Evolutionary conservation across 2,329 filamentous ascomycete genomes (phyloP).

Genomic region (Furcasterigmium furcatum): DNA sequence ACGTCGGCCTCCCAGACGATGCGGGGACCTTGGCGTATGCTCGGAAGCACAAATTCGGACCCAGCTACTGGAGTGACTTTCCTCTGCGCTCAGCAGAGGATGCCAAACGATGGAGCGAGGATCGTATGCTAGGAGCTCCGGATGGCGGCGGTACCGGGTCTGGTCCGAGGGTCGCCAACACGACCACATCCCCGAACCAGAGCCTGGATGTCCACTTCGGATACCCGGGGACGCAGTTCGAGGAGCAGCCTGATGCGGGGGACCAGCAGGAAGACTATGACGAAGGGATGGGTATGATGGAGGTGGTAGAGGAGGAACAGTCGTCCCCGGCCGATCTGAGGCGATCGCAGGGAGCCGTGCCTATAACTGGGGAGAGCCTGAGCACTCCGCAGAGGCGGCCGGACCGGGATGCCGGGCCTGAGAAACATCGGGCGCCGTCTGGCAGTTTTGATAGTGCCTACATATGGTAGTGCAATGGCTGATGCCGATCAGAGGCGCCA

Average conservation of each 20-base stretch:
- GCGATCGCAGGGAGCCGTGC: not conserved
- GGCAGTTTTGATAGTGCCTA: not conserved
- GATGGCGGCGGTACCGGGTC: too few relatives aligned
- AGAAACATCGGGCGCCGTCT: not conserved
- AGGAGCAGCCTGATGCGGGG: too few relatives aligned
- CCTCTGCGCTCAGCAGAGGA: constrained; percentile 4
- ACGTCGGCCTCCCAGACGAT: not conserved
- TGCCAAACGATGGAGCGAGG: constrained; percentile 1
- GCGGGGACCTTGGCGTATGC: not conserved
- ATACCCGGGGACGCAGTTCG: too few relatives aligned
- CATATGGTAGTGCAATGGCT: not conserved
- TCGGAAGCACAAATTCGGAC: not conserved
- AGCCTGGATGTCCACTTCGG: too few relatives aligned
- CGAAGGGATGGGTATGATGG: not conserved
- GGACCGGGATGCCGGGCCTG: too few relatives aligned
- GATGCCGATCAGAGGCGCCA: too few relatives aligned
- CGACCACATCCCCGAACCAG: not conserved
- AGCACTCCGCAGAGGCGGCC: too few relatives aligned
- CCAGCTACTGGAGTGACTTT: constrained; percentile 6
- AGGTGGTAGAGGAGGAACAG: not conserved
- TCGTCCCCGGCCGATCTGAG: not conserved
- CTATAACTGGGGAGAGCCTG: not conserved
- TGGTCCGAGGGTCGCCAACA: too few relatives aligned
- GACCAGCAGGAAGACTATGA: not conserved
- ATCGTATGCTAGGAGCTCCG: not conserved